These are phyloP conservation scores for Xylariomycetidae sp. DNA, from an alignment of 2,329 filamentous ascomycete genomes.

Conservation along the genomic window DNA sequence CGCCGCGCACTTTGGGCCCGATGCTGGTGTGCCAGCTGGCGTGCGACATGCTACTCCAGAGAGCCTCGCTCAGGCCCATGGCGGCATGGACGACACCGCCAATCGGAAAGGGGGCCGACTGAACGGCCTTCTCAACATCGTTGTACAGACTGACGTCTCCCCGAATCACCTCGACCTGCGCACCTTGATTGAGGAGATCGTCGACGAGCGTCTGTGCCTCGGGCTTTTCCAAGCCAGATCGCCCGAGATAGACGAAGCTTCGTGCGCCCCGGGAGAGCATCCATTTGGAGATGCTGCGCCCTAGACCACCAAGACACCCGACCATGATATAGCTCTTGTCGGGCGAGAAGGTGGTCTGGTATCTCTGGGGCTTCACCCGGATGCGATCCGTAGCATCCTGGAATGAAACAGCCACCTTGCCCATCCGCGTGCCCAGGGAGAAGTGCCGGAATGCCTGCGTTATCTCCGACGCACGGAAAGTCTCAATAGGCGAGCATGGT, in stretches of 20 bases:
- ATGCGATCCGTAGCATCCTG: slow-evolving; percentile 1
- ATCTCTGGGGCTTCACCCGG: slow-evolving; percentile 1
- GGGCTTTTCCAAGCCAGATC: slow-evolving; percentile 18
- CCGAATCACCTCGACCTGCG: slow-evolving; percentile 1
- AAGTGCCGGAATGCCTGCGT: slow-evolving; percentile 5
- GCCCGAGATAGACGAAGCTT: slow-evolving; percentile 24
- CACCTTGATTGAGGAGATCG: slow-evolving; percentile 4
- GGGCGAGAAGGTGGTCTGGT: slow-evolving; percentile 3
- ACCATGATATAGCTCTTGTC: slow-evolving; percentile 25
- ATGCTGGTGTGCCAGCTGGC: slow-evolving; percentile 14
- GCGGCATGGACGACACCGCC: slow-evolving; percentile 29
- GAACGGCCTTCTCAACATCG: slow-evolving; percentile 3
- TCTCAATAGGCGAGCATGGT: slow-evolving; percentile 1
- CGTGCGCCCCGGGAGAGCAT: slow-evolving; percentile 22
- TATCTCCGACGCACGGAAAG: slow-evolving; percentile 2
- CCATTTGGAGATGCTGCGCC: slow-evolving; percentile 17
- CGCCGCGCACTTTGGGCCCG: slow-evolving; percentile 11
- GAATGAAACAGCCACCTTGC: slow-evolving; percentile 4
- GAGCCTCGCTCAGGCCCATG: slow-evolving; percentile 24
- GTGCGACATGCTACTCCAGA: slow-evolving; percentile 7
- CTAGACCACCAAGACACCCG: slow-evolving; percentile 26
- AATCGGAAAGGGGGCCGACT: slow-evolving; percentile 4
- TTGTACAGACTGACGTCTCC: slow-evolving; percentile 7
- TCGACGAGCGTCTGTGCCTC: slow-evolving; percentile 12
- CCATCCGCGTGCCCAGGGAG: slow-evolving; percentile 2